Base-by-base conservation (phyloP, 1,284 basidiomycete species). In the Apiotrichum porosum region DNA sequence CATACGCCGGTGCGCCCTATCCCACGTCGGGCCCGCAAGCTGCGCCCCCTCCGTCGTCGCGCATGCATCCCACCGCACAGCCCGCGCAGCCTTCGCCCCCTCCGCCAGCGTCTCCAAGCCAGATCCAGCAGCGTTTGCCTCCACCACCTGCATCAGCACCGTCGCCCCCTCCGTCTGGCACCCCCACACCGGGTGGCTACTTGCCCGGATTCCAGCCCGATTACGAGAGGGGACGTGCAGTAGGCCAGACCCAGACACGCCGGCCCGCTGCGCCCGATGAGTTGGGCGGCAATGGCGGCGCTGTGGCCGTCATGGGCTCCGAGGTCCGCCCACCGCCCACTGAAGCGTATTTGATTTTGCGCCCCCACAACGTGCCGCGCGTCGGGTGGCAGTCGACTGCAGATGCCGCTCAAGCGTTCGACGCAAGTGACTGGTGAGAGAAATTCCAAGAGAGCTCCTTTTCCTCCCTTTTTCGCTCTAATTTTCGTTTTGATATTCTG, bases 141-240 rank as follows among this genome's bases (percentile, higher is more conserved):
- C 10, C 31, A 9, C 31, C 31, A 9, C 31, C 10, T 9, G 31
- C 31, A 34, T 17, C 6, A 17, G 33, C n/a, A 34, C 15, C 15
- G 33, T 17, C n/a, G 10, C n/a, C n/a, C 5, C 33, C 33, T 5
- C 17, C n/a, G 33, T 34, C 42, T 9, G 51, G 42, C 4, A 37
- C 37, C 10, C 34, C 42, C 4, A 31, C 52, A 9, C n/a, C 44
- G 0, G 21, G 23, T 4, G 49, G 36, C 0, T 55, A 52, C 26
- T 31, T 49, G 8, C 47, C 53, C 4, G 53, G 53, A 0, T 55
- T 51, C 22, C 53, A 55, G 17, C 53, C 53, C 14, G 53, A 55
- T 13, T 55, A 55, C 34, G 47, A 51, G 30, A 36, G 53, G 2
- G 15, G 47, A 3, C 40, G 38, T 3, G 9, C 35, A 28, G 26